Evolutionary conservation across 805 yeast species (phyloP), one percentile per base, ranked within the genome.

Genomic region (Saccharomycopsis amapae): DNA sequence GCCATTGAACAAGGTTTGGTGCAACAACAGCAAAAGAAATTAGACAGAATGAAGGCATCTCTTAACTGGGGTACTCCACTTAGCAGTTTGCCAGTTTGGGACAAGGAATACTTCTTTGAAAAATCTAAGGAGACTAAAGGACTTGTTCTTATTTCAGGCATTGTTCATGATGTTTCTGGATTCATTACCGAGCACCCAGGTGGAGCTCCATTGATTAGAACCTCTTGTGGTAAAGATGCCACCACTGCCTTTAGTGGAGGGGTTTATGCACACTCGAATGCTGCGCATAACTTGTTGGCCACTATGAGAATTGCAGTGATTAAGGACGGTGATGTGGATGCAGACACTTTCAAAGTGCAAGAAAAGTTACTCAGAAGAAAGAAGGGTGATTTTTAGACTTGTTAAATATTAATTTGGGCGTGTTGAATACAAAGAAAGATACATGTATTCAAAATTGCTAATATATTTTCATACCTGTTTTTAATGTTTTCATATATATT

Each of bases 221-320:
- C 88, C 28, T 79, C 89, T 2, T 65, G 75, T 50, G 89, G 90
- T 57, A 84, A 82, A 62, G 93, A 85, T 62, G 90, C 90, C 23
- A 81, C 90, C 12, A 75, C 74, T 60, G 93, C 89, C 1, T 85
- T 85, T 71, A 81, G 81, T 60, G 94, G 94, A 60, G 89, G 86
- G 60, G 93, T 85, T 25, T 85, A 85, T 59, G 78, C 84, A 10
- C 94, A 85, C 60, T 81, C 90, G 6, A 85, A 84, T 56, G 93
- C 94, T 51, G 94, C 93, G 19, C 88, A 82, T 62, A 85, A 85
- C 63, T 66, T 84, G 59, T 72, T 85, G 63, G 87, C 90, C 17
- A 78, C 83, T 13, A 76, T 83, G 85, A 79, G 94, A 71, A 79
- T 85, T 15, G 93, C 90, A 22, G 82, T 85, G 35, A 75, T 84